A percentile compares a stretch with the other conserved stretches of the same genome.
Conservation (phyloP, 192 early-diverging fungal species). For the Mortierella hygrophila region DNA sequence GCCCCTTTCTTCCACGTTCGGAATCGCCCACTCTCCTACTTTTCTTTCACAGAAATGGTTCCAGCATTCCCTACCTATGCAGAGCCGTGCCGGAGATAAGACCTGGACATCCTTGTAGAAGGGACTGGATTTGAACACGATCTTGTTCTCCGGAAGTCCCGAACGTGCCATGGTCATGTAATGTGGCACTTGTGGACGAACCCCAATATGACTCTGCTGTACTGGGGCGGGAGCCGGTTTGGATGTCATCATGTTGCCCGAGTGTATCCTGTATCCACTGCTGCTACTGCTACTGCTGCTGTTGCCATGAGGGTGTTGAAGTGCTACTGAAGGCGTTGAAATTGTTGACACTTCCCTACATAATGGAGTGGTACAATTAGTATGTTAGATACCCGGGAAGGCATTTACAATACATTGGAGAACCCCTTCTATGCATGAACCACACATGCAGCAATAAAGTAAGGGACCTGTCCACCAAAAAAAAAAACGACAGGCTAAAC, state of each 20-base stretch:
- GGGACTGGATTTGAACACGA: constrained; percentile 44
- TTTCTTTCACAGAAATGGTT: too few species aligned
- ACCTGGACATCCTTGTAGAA: constrained; percentile 44
- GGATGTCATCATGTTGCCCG: constrained; percentile 18
- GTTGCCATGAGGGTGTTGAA: constrained; percentile 14
- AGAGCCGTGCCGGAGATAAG: constrained; percentile 29
- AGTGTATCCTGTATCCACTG: constrained; percentile 19
- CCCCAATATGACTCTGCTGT: background rate
- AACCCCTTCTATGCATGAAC: background rate
- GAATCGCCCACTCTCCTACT: too few species aligned
- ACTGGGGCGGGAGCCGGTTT: background rate
- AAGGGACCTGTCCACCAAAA: background rate
- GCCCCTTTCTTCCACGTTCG: too few species aligned
- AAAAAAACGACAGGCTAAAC: background rate
- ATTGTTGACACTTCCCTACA: constrained; percentile 46
- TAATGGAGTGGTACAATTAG: background rate
- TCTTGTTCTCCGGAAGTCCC: background rate
- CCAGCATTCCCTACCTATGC: constrained; percentile 19
- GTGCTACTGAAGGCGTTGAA: constrained; percentile 23
- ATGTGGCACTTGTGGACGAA: background rate
- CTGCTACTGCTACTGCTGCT: constrained; percentile 8
- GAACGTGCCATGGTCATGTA: background rate
- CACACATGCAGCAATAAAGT: background rate
- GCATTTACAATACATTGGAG: background rate
- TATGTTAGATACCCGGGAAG: background rate